phyloP scores from a whole-genome alignment of 1,284 basidiomycete genomes.

The Puccinia hordei region DNA sequence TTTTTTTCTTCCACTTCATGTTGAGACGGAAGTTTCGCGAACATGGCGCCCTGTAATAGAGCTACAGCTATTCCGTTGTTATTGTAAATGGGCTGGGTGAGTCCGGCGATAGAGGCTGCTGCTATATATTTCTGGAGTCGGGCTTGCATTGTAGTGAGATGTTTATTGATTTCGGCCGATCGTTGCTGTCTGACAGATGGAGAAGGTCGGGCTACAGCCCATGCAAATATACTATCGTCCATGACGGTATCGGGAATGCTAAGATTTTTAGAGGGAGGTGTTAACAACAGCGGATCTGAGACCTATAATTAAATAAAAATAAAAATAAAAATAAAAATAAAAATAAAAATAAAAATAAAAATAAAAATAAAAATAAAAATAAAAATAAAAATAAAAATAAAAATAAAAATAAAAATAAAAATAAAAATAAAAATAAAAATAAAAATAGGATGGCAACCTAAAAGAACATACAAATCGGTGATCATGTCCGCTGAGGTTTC shows the following conservation, averaged over 20 bases:
- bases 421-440: too few relatives aligned
- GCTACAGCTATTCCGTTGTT: constrained; percentile 9
- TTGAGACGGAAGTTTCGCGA: constrained; percentile 10
- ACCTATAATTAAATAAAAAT: too few relatives aligned
- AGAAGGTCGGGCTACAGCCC: not conserved
- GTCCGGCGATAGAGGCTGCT: not conserved
- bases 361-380: too few relatives aligned
- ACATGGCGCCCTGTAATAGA: constrained; percentile 14
- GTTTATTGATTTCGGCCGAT: constrained; percentile 22
- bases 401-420: too few relatives aligned
- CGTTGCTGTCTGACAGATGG: not conserved
- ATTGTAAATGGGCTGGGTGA: constrained; percentile 14
- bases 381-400: too few relatives aligned
- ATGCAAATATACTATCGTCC: constrained; percentile 7
- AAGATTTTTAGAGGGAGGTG: too few relatives aligned
- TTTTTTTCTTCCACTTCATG: not conserved
- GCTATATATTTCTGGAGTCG: not conserved
- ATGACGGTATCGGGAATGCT: constrained; percentile 1
- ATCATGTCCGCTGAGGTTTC: constrained; percentile 14
- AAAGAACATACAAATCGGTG: constrained; percentile 14
- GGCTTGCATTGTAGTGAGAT: constrained; percentile 7
- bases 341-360: too few relatives aligned
- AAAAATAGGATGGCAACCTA: too few relatives aligned
- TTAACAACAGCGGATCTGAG: not conserved
- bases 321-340: too few relatives aligned